Evolutionary conservation across 495 filamentous ascomycete genomes (phyloP).

Genomic region (Geoglossum glabrum): DNA sequence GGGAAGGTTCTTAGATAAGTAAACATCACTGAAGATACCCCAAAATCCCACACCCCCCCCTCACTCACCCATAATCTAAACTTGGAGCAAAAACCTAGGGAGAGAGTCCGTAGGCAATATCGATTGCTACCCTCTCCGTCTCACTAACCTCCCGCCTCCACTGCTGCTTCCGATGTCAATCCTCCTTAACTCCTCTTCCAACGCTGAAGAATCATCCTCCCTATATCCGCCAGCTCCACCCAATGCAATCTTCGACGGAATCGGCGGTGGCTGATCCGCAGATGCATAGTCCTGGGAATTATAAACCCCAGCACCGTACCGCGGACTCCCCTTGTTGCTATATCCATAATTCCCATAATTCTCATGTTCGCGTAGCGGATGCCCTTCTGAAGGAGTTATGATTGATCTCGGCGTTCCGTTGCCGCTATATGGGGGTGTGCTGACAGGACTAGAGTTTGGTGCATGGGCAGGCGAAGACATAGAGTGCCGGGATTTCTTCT

Average conservation of each 20-base stretch:
- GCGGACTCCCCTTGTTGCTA: constrained; percentile 1
- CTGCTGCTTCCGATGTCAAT: constrained; percentile 70
- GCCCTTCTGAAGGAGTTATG: constrained; percentile 9
- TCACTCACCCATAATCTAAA: no score
- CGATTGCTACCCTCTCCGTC: background rate
- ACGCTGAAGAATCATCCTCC: constrained; percentile 32
- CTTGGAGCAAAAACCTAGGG: background rate
- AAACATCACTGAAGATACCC: no score
- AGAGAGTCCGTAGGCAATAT: background rate
- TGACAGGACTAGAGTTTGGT: background rate
- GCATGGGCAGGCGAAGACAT: background rate
- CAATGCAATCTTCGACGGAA: constrained; percentile 59
- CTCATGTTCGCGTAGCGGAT: constrained; percentile 11
- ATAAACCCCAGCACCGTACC: constrained; percentile 6
- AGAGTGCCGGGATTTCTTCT: constrained; percentile 29
- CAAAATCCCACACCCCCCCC: no score
- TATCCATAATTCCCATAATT: constrained; percentile 15
- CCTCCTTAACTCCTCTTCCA: constrained; percentile 60
- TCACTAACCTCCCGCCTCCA: constrained; percentile 6
- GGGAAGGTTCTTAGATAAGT: no score
- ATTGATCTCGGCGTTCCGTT: background rate
- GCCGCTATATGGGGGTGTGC: background rate
- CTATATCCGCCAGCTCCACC: constrained; percentile 17
- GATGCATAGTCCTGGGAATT: constrained; percentile 7
- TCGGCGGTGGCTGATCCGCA: constrained; percentile 32